Conservation (phyloP, 495 filamentous ascomycete species). For the Melanomma pulvis-pyrius region DNA sequence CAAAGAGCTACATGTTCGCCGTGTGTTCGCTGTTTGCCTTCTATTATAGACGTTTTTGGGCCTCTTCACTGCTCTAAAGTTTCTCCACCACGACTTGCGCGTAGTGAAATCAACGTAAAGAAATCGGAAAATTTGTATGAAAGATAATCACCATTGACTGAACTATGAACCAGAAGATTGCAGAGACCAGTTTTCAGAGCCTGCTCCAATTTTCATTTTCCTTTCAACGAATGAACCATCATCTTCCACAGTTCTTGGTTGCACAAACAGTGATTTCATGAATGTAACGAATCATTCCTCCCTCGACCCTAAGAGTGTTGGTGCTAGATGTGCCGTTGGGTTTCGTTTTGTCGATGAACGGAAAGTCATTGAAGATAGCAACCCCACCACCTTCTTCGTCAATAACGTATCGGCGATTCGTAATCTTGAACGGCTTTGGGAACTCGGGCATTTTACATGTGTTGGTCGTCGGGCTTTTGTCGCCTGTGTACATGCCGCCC, state of each 20-base stretch:
- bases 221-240: too few relatives aligned
- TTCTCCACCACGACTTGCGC: too few relatives aligned
- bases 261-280: conserved; percentile 31
- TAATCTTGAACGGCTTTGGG: conserved; percentile 40
- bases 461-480: conserved; percentile 6
- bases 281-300: conserved; percentile 35
- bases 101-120: too few relatives aligned
- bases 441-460: conserved; percentile 34
- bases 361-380: conserved; percentile 35
- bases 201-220: too few relatives aligned
- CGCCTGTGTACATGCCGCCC: conserved; percentile 44
- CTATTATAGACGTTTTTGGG: too few relatives aligned
- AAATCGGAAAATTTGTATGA: too few relatives aligned
- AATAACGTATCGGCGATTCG: conserved; percentile 37
- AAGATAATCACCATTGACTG: too few relatives aligned
- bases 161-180: too few relatives aligned
- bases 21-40: too few relatives aligned
- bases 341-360: conserved; percentile 33
- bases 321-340: conserved; percentile 23
- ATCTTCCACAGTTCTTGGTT: conserved; percentile 28
- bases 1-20: too few relatives aligned
- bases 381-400: conserved; percentile 33
- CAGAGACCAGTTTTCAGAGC: too few relatives aligned
- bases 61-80: too few relatives aligned
- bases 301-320: conserved; percentile 33